Evolutionary conservation across 2,329 filamentous ascomycete genomes (phyloP).

Genomic region (Cladobotryum protrusum): DNA sequence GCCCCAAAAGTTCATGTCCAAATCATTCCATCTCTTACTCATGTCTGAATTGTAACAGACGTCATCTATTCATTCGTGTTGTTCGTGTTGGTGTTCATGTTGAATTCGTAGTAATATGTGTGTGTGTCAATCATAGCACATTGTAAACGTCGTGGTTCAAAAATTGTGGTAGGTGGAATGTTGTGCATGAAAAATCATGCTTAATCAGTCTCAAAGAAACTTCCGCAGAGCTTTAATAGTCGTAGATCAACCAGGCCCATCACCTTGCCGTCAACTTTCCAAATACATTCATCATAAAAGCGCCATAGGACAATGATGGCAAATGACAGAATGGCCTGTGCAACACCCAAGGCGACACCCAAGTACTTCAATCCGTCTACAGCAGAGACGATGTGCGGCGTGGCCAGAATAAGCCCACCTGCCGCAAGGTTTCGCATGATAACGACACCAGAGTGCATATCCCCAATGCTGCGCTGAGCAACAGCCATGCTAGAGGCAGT

Average conservation of each 20-base stretch:
- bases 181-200: no score
- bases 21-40: no score
- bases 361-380: constrained; percentile 31
- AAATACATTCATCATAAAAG: constrained; percentile 35
- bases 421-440: constrained; percentile 36
- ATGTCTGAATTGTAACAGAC: no score
- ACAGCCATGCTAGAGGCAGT: constrained; percentile 41
- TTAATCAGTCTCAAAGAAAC: constrained; percentile 41
- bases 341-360: constrained; percentile 35
- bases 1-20: no score
- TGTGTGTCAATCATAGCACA: no score
- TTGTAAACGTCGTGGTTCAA: no score
- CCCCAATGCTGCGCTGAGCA: constrained; percentile 39
- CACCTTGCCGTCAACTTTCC: constrained; percentile 38
- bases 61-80: no score
- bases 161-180: no score
- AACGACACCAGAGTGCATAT: constrained; percentile 41
- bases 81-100: no score
- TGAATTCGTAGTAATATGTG: no score
- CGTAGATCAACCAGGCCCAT: constrained; percentile 42
- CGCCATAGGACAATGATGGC: constrained; percentile 33
- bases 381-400: constrained; percentile 32
- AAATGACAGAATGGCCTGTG: constrained; percentile 34
- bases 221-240: constrained; percentile 31
- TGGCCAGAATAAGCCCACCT: constrained; percentile 37